phyloP scores from a whole-genome alignment of 176 grass and related monocot genomes.

The Puccinellia tenuiflora region DNA sequence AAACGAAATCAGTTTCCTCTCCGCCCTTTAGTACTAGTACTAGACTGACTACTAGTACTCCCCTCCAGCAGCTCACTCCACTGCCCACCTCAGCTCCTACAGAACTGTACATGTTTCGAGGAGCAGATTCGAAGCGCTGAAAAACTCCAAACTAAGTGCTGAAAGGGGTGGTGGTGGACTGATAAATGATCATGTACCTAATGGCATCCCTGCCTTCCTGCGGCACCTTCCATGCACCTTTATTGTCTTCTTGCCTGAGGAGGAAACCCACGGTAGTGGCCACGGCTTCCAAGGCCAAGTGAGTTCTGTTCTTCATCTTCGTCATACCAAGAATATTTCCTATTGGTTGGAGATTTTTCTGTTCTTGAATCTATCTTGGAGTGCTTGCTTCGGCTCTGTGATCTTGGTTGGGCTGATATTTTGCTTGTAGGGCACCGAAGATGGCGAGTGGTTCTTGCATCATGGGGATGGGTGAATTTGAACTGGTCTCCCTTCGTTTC shows the following conservation, averaged over 20 bases:
- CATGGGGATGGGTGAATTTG: neutral
- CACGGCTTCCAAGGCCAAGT: conserved; percentile 34
- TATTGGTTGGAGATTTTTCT: neutral
- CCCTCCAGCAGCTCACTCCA: neutral
- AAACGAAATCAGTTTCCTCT: neutral
- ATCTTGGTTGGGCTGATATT: neutral
- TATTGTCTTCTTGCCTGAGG: neutral
- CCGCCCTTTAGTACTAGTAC: neutral
- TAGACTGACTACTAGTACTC: neutral
- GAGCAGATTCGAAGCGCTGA: conserved; percentile 1
- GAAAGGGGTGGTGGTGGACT: neutral
- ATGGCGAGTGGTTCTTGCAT: neutral
- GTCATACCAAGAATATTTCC: neutral
- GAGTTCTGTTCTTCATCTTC: neutral
- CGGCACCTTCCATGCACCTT: neutral
- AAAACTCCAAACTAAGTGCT: neutral
- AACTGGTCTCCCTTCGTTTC: neutral
- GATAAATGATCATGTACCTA: conserved; percentile 15
- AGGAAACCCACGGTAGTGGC: conserved; percentile 27
- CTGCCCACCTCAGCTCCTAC: neutral
- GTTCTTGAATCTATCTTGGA: neutral
- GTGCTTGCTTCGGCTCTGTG: neutral
- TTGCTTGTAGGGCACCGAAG: neutral
- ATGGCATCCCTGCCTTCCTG: neutral
- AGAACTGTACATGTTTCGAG: neutral